Percentiles rank a stretch among this genome's conserved stretches.
Evolutionary conservation across 371 early-diverging fungal species (phyloP).

Genomic region (Mucor indicus): DNA sequence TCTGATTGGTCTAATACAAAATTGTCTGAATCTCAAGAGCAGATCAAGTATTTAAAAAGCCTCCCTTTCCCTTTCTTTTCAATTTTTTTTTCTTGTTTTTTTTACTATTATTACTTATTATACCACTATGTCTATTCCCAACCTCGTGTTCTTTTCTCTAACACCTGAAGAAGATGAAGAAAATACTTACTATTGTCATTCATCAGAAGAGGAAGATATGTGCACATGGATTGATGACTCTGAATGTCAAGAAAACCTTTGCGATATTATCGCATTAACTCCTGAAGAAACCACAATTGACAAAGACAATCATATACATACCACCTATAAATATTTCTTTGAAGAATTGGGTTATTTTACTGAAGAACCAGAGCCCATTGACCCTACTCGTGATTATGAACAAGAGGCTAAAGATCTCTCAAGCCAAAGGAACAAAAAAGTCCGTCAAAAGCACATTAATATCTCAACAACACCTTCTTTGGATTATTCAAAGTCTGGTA

Average conservation of each 20-base stretch:
- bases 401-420: constrained; percentile 18
- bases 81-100: background rate
- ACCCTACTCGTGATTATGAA: constrained; percentile 27
- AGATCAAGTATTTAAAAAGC: no score
- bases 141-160: constrained; percentile 17
- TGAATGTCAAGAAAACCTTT: constrained; percentile 41
- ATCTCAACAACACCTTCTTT: constrained; percentile 11
- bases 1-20: no score
- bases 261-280: constrained; percentile 31
- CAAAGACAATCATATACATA: constrained; percentile 34
- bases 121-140: background rate
- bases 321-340: constrained; percentile 25
- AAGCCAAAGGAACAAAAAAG: constrained; percentile 13
- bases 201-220: no score
- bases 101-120: no score
- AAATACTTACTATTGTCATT: no score
- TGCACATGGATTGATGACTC: constrained; percentile 33
- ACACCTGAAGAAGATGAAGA: constrained; percentile 18
- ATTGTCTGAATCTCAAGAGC: no score
- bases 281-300: constrained; percentile 40
- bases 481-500: constrained; percentile 23
- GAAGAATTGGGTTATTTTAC: constrained; percentile 32
- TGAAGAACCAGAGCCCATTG: constrained; percentile 34
- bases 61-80: no score
- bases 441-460: constrained; percentile 17